Base-by-base conservation (phyloP, 2,329 filamentous ascomycete species). In the Esteya vermicola region DNA sequence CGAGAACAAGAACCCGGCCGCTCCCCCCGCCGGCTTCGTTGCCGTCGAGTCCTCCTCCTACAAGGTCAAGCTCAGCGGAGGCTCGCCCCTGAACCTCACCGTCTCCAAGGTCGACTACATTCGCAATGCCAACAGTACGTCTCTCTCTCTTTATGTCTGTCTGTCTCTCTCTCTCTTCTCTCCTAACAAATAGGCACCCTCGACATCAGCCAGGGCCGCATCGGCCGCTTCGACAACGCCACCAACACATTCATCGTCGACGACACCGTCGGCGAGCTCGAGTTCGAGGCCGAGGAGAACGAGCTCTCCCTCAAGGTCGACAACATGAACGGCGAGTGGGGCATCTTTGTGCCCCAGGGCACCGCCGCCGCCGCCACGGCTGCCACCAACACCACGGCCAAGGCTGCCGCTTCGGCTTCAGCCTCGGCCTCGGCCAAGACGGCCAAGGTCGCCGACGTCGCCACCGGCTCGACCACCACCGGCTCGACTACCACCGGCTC, bases 211-310 rank as follows among this genome's bases (percentile, higher is more conserved):
- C 43, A 55, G 13, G 57, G 56, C 19, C 47, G 55, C 39, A 48
- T 62, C 26, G 60, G 56, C 31, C 54, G 54, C 21, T 52, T 64
- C 30, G 57, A 53, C 44, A 46, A 49, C 8, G 55, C 59, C 19
- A 51, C 55, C 27, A 52, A 56, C 38, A 50, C 49, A 13, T 63
- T 62, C 38, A 50, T 61, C 39, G 54, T 62, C 31, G 55, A 55
- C 25, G 45, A 48, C 7, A 52, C 49, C 16, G 38, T 62, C 1
- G 58, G 58, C 40, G 60, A 45, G 45, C 42, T 48, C 59, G 19
- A 62, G 45, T 63, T 62, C 31, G 60, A 64, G 47, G 55, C 40
- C 2, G 61, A 63, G 3, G 60, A 63, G 45, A 61, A 60, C 34
- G 60, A 64, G 49, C 42, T 60, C 3, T 52, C 52, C 1, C 38